Conservation (phyloP, 108 stramenopile species). For the Licmophora abbreviata region DNA sequence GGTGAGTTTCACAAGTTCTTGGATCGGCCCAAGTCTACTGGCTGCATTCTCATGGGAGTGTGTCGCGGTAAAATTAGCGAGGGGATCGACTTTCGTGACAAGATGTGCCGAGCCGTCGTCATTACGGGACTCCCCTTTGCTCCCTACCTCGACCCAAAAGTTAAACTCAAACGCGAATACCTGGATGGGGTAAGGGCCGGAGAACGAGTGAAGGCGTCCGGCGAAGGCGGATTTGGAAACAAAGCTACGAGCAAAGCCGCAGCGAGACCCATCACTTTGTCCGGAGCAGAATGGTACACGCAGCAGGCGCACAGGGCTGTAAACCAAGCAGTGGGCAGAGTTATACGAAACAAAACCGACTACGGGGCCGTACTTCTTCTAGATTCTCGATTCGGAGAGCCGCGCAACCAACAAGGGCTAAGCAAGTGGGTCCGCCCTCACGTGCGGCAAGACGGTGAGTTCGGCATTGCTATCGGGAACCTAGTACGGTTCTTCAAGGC, state of each 20-base stretch:
- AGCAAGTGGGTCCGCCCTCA: conserved; percentile 82
- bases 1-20: conserved; percentile 82
- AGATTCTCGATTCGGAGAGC: conserved; percentile 85
- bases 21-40: conserved; percentile 49
- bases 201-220: conserved; percentile 28
- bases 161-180: conserved; percentile 89
- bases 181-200: conserved; percentile 66
- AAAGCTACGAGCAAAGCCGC: neutral
- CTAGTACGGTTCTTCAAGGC: conserved; percentile 60
- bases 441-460: conserved; percentile 61
- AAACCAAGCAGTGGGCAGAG: conserved; percentile 97
- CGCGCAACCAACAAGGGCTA: conserved; percentile 58
- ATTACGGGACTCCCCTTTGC: conserved; percentile 97
- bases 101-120: conserved; percentile 90
- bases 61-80: conserved; percentile 90
- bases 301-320: conserved; percentile 96
- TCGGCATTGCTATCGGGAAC: conserved; percentile 41
- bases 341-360: conserved; percentile 95
- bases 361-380: conserved; percentile 93
- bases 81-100: conserved; percentile 92
- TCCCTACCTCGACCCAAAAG: conserved; percentile 89
- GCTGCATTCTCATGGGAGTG: conserved; percentile 90
- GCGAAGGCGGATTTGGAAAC: conserved; percentile 72
- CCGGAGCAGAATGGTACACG: conserved; percentile 94
- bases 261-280: conserved; percentile 22